Conservation (phyloP, 208 protist species). For the Leishmania tarentolae region DNA sequence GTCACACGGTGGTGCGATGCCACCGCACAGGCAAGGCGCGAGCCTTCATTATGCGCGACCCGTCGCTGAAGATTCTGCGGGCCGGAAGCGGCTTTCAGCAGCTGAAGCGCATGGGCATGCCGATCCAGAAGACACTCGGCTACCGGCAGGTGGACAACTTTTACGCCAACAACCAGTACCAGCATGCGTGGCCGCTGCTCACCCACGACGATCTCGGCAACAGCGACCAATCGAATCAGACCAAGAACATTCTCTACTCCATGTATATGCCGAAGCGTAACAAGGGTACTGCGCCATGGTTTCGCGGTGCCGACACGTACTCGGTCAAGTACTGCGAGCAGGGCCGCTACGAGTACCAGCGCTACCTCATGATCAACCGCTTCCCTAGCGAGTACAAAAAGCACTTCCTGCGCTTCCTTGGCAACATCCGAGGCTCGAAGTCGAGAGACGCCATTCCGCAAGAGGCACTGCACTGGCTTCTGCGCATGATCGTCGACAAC, state of each 20-base stretch:
- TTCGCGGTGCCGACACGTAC: constrained; percentile 91
- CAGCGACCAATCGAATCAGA: constrained; percentile 90
- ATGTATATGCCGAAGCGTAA: constrained; percentile 93
- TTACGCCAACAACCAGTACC: constrained; percentile 84
- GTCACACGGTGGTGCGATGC: constrained; percentile 37
- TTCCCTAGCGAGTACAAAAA: constrained; percentile 93
- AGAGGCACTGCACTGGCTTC: constrained; percentile 92
- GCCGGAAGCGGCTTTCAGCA: constrained; percentile 68
- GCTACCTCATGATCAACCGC: constrained; percentile 92
- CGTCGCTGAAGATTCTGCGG: constrained; percentile 69
- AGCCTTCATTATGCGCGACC: constrained; percentile 83
- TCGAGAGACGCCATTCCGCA: constrained; percentile 60
- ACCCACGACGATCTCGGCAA: constrained; percentile 90
- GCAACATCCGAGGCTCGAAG: constrained; percentile 61
- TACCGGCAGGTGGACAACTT: constrained; percentile 79
- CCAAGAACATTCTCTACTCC: constrained; percentile 87
- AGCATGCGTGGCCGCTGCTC: constrained; percentile 90
- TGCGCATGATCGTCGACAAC: constrained; percentile 94
- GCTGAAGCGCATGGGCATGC: constrained; percentile 84
- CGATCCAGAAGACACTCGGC: constrained; percentile 47
- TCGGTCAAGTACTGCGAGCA: constrained; percentile 93
- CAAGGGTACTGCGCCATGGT: constrained; percentile 92
- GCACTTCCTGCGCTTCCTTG: constrained; percentile 83
- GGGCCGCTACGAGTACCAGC: constrained; percentile 91
- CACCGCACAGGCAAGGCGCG: constrained; percentile 83